phyloP scores from a whole-genome alignment of 2,329 filamentous ascomycete genomes.

The Teratosphaeria pseudoeucalypti region DNA sequence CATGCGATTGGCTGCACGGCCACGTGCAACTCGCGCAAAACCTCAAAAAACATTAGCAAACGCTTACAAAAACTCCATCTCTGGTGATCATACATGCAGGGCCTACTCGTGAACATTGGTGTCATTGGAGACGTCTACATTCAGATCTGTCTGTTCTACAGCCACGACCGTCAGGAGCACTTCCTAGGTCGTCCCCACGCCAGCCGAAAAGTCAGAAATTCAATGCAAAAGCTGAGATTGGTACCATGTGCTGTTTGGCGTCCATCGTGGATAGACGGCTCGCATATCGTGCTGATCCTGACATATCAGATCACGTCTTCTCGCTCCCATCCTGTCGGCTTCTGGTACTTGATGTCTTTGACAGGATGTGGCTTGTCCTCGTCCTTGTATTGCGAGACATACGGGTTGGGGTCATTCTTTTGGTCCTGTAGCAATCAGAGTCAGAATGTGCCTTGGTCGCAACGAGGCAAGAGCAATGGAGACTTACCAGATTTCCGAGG shows the following conservation, averaged over 20 bases:
- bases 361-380: conserved; percentile 55
- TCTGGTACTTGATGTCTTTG: conserved; percentile 54
- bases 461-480: neutral
- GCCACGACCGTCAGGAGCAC: neutral
- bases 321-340: conserved; percentile 70
- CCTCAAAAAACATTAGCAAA: neutral
- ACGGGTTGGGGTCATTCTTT: conserved; percentile 75
- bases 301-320: conserved; percentile 57
- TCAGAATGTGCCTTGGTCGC: neutral
- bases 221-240: neutral
- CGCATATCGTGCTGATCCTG: neutral
- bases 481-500: conserved; percentile 57
- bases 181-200: neutral
- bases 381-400: conserved; percentile 72
- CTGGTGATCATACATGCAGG: neutral
- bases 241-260: neutral
- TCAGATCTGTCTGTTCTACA: neutral
- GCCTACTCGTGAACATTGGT: neutral
- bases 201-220: neutral
- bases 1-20: neutral
- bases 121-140: neutral
- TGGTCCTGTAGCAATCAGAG: neutral
- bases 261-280: neutral
- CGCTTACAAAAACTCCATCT: neutral
- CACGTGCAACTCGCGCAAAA: neutral